phyloP scores from a whole-genome alignment of 129 eudicot species.

The Flaveria ramosissima region DNA sequence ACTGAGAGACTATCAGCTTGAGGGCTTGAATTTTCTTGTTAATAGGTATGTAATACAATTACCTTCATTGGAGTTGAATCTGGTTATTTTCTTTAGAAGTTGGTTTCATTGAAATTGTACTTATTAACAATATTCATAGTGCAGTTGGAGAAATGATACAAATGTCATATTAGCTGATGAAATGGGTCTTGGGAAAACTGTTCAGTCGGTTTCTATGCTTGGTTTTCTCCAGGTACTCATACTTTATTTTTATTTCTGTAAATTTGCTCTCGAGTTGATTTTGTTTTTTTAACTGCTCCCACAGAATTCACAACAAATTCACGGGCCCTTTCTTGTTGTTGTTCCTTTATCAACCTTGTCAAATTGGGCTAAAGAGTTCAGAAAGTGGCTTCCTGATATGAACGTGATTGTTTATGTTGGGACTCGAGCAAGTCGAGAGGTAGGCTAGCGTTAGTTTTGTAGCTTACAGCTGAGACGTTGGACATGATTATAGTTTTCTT shows the following conservation, averaged over 20 bases:
- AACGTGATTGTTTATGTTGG: conserved; percentile 96
- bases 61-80: conserved; percentile 6
- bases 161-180: conserved; percentile 99
- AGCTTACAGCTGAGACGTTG: neutral
- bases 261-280: conserved; percentile 16
- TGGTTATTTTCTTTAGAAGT: neutral
- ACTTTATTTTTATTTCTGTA: conserved; percentile 11
- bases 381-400: conserved; percentile 96
- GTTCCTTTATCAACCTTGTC: conserved; percentile 96
- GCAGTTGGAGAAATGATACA: conserved; percentile 98
- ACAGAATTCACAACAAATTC: conserved; percentile 95
- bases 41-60: conserved; percentile 66
- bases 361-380: conserved; percentile 98
- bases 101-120: conserved; percentile 25
- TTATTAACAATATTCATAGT: conserved; percentile 46
- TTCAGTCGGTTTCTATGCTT: conserved; percentile 98
- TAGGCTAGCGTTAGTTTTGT: conserved; percentile 20
- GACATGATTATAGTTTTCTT: neutral
- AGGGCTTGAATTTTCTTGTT: conserved; percentile 95
- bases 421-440: conserved; percentile 99
- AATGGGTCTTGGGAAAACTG: conserved; percentile 99
- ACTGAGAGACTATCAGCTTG: conserved; percentile 98
- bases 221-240: conserved; percentile 82
- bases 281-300: conserved; percentile 6
- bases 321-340: conserved; percentile 98